Conservation (phyloP, 2,329 filamentous ascomycete species). For the Diaporthe citrichinensis region DNA sequence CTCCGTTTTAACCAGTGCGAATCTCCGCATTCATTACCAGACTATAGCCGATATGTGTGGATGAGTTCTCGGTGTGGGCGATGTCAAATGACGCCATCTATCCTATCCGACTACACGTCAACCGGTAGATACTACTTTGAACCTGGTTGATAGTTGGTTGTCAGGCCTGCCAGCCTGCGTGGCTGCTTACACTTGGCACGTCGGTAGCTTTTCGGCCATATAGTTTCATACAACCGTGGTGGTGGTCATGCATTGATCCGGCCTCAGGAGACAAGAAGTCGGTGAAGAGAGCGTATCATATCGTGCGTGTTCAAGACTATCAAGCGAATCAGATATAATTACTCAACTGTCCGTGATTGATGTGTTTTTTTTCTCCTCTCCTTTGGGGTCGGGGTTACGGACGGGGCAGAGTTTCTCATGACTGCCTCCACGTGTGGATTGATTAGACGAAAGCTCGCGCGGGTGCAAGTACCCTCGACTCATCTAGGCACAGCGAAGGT, state of each 20-base stretch:
- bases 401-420: background rate
- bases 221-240: no score
- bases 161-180: no score
- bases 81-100: background rate
- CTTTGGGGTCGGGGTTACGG: background rate
- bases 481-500: constrained; percentile 1
- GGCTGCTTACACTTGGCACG: background rate
- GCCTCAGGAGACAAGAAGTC: background rate
- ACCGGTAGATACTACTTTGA: background rate
- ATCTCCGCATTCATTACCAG: no score
- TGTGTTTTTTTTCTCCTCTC: background rate
- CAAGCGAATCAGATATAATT: background rate
- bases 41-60: background rate
- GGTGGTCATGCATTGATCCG: background rate
- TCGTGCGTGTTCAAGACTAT: background rate
- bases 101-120: background rate
- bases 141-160: no score
- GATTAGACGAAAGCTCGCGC: background rate
- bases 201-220: background rate
- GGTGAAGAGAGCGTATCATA: background rate
- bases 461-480: constrained; percentile 24
- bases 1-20: no score
- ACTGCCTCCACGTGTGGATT: background rate
- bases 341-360: no score
- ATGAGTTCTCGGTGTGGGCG: background rate